Percentiles rank a stretch among this genome's conserved stretches.
phyloP scores from a whole-genome alignment of 2,329 filamentous ascomycete species.

The Gaeumannomyces tritici region DNA sequence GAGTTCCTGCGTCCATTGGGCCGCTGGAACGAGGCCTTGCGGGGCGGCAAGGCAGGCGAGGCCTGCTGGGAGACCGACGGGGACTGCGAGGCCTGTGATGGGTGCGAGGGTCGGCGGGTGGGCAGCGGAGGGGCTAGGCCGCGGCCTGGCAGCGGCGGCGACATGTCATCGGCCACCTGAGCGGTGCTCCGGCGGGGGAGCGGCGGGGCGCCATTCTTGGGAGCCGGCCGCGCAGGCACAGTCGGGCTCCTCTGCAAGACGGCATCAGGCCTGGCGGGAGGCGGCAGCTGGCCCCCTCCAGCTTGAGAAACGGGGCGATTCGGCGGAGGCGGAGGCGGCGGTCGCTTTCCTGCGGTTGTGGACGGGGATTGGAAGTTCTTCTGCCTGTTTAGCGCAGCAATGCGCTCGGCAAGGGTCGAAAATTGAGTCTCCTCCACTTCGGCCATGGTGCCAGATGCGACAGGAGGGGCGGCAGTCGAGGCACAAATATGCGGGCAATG shows the following conservation, averaged over 20 bases:
- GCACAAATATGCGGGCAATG: not conserved
- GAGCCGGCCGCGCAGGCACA: conserved; percentile 27
- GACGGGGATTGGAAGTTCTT: conserved; percentile 42
- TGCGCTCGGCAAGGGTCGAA: conserved; percentile 50
- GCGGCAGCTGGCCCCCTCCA: conserved; percentile 20
- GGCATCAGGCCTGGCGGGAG: conserved; percentile 9
- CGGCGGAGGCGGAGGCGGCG: conserved; percentile 37
- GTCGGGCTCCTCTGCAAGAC: conserved; percentile 21
- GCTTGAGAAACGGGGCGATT: conserved; percentile 27
- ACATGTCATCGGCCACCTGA: conserved; percentile 9
- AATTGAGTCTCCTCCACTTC: conserved; percentile 54
- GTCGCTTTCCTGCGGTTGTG: conserved; percentile 20
- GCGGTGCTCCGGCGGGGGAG: conserved; percentile 28
- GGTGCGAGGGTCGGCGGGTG: conserved; percentile 23
- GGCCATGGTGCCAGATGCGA: conserved; percentile 32
- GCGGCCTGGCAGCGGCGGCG: conserved; percentile 16
- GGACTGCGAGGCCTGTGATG: not conserved
- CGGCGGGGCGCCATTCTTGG: conserved; percentile 21
- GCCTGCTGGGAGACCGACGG: conserved; percentile 13
- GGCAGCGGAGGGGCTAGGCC: conserved; percentile 26
- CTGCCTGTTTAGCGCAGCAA: conserved; percentile 53
- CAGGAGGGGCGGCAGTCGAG: not conserved
- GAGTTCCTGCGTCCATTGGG: conserved; percentile 40
- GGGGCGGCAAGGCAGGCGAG: conserved; percentile 40
- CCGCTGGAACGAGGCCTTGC: conserved; percentile 35